Percentiles rank a stretch among this genome's conserved stretches.
Conservation (phyloP, 768 basidiomycete genomes). For the Leccinum longicurvipes region DNA sequence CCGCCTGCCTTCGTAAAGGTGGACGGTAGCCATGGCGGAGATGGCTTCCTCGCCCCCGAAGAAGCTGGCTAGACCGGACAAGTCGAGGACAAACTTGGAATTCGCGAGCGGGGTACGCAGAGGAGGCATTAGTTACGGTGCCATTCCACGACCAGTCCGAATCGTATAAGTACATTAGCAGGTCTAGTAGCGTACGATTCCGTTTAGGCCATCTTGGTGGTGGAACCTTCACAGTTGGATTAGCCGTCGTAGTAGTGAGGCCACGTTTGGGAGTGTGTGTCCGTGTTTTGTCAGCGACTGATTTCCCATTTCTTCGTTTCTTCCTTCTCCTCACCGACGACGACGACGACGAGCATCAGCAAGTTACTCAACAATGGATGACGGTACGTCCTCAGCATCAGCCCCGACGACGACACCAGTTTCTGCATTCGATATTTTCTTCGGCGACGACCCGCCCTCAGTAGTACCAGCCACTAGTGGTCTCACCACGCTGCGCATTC, state of each 20-base stretch:
- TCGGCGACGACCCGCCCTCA: constrained; percentile 34
- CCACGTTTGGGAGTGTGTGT: constrained; percentile 17
- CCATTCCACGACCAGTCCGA: too few species aligned
- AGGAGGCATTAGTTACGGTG: constrained; percentile 17
- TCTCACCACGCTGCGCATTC: constrained; percentile 26
- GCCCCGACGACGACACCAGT: constrained; percentile 60
- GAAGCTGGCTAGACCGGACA: constrained; percentile 33
- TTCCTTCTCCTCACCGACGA: not conserved
- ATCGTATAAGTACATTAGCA: not conserved
- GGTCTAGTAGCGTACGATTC: not conserved
- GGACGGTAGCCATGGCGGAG: constrained; percentile 34
- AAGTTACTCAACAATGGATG: constrained; percentile 46
- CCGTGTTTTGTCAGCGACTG: constrained; percentile 14
- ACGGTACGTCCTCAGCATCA: constrained; percentile 85
- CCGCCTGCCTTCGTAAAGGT: constrained; percentile 29
- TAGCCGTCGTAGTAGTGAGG: too few species aligned
- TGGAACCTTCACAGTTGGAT: too few species aligned
- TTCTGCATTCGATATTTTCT: constrained; percentile 43
- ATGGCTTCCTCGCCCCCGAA: constrained; percentile 36
- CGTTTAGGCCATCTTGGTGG: constrained; percentile 3
- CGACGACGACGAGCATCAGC: constrained; percentile 17
- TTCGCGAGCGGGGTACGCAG: constrained; percentile 9
- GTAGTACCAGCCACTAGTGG: constrained; percentile 31
- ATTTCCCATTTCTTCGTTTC: not conserved
- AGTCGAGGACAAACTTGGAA: constrained; percentile 21